phyloP scores from a whole-genome alignment of 2,329 filamentous ascomycete genomes.

The Trematosphaeria pertusa region DNA sequence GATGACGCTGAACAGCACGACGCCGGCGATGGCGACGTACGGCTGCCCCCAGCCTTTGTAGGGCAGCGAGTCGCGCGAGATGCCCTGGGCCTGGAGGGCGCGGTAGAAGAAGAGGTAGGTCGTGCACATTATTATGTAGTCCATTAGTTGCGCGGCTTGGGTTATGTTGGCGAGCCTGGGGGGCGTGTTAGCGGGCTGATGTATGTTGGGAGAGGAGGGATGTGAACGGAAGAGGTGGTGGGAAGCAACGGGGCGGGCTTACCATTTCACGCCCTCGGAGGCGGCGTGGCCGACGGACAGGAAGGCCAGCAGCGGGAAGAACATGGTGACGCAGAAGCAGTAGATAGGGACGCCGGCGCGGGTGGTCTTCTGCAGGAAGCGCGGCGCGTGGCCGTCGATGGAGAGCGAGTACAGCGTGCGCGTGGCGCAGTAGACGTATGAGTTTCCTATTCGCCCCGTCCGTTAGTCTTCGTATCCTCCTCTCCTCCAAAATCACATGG shows the following conservation, averaged over 20 bases:
- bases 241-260: neutral
- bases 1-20: conserved; percentile 8
- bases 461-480: too few species aligned
- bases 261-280: conserved; percentile 69
- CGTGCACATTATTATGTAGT: conserved; percentile 19
- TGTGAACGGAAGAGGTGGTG: neutral
- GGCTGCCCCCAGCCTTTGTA: conserved; percentile 19
- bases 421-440: conserved; percentile 55
- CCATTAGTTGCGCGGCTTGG: conserved; percentile 16
- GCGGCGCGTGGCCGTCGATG: conserved; percentile 56
- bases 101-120: conserved; percentile 19
- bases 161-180: conserved; percentile 38
- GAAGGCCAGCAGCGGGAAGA: conserved; percentile 72
- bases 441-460: conserved; percentile 9
- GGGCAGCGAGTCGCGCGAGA: conserved; percentile 9
- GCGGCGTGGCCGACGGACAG: conserved; percentile 70
- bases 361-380: conserved; percentile 62
- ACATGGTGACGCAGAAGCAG: conserved; percentile 68
- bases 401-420: conserved; percentile 58
- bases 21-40: conserved; percentile 12
- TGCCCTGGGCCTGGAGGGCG: conserved; percentile 13
- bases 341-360: conserved; percentile 71
- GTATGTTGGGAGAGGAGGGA: too few species aligned
- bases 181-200: neutral
- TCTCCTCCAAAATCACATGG: too few species aligned